Evolutionary conservation across 2,329 filamentous ascomycete genomes (phyloP).

Genomic region (Trichoderma guizhouense): DNA sequence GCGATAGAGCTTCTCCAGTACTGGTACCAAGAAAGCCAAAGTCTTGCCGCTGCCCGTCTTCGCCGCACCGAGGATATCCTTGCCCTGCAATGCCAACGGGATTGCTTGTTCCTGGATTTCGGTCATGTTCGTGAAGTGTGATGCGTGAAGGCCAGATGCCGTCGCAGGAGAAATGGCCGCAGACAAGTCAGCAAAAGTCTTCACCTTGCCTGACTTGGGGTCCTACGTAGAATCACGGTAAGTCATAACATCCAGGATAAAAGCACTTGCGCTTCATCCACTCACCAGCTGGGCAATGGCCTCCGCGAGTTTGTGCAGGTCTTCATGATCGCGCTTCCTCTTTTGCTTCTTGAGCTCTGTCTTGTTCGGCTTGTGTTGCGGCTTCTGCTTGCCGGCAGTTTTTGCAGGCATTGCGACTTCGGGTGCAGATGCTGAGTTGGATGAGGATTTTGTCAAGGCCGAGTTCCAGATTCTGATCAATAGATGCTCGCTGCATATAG

Average conservation of each 20-base stretch:
- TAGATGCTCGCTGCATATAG: not conserved
- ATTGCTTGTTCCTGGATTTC: constrained; percentile 91
- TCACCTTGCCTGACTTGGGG: constrained; percentile 54
- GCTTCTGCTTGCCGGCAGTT: constrained; percentile 25
- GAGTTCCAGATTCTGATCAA: not conserved
- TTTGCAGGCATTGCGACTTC: constrained; percentile 18
- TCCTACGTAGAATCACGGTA: constrained; percentile 45
- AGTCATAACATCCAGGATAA: not conserved
- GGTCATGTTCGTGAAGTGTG: constrained; percentile 86
- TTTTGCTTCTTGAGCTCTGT: constrained; percentile 36
- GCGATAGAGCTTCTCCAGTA: constrained; percentile 88
- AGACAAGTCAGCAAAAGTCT: constrained; percentile 78
- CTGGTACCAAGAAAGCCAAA: constrained; percentile 84
- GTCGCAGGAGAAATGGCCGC: constrained; percentile 70
- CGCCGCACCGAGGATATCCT: constrained; percentile 87
- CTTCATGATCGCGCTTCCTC: constrained; percentile 37
- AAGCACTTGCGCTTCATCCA: not conserved
- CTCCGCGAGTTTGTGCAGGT: constrained; percentile 33
- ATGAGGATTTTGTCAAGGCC: not conserved
- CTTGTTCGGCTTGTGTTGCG: constrained; percentile 29
- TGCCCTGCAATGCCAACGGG: constrained; percentile 77
- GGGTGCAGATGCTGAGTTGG: not conserved
- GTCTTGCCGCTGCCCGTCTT: constrained; percentile 97
- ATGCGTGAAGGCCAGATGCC: constrained; percentile 71
- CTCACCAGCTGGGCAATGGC: constrained; percentile 35